Evolutionary conservation across 139 green algal genomes (phyloP).

Genomic region (Coelastrella sp.): DNA sequence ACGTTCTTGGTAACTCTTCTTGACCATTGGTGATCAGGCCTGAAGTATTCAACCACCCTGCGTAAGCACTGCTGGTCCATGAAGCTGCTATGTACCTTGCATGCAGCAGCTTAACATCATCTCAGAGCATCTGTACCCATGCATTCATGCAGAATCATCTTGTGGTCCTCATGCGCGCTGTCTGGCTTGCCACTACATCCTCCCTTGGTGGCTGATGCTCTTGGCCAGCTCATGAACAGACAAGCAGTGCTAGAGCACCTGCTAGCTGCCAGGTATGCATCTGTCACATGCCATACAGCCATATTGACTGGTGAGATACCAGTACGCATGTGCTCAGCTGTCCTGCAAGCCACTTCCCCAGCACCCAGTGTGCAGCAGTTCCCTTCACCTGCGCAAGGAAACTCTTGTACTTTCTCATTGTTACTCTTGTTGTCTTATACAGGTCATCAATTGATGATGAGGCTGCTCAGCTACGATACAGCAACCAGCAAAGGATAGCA

Average conservation of each 20-base stretch:
- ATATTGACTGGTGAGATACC: too few relatives aligned
- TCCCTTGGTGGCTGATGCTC: conserved; percentile 59
- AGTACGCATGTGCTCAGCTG: too few relatives aligned
- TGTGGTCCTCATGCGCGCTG: conserved; percentile 62
- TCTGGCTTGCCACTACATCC: conserved; percentile 50
- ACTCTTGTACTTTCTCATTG: neutral
- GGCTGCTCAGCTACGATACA: conserved; percentile 45
- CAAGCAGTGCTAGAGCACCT: conserved; percentile 64
- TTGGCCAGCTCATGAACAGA: conserved; percentile 69
- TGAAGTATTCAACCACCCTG: too few relatives aligned
- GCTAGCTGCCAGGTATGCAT: conserved; percentile 41
- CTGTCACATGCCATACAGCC: too few relatives aligned
- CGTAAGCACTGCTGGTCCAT: too few relatives aligned
- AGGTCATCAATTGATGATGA: conserved; percentile 34
- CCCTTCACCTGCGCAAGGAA: too few relatives aligned
- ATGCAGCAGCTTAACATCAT: neutral
- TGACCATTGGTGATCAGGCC: too few relatives aligned
- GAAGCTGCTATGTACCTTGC: too few relatives aligned
- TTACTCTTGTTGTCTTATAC: neutral
- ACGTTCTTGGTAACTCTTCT: too few relatives aligned
- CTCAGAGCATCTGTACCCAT: neutral
- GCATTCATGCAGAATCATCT: conserved; percentile 18
- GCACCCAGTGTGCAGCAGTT: too few relatives aligned
- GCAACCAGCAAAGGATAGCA: conserved; percentile 51
- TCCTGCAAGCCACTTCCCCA: too few relatives aligned